Conservation (phyloP, 768 basidiomycete genomes). For the Rubroboletus pulcherrimus region DNA sequence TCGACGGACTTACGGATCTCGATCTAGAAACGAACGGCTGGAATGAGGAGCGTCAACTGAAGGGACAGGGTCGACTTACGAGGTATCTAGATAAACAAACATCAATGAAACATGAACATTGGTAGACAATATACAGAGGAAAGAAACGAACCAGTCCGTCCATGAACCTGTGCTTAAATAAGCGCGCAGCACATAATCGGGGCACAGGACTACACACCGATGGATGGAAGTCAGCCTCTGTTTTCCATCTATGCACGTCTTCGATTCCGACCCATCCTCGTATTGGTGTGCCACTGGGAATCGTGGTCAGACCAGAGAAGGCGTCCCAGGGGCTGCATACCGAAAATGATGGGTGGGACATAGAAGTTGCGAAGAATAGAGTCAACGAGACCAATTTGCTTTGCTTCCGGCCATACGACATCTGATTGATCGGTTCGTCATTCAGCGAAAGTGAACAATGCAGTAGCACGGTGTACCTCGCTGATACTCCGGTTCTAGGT, state of each 20-base stretch:
- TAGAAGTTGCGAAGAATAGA: constrained; percentile 78
- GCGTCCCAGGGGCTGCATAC: constrained; percentile 29
- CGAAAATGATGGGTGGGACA: constrained; percentile 76
- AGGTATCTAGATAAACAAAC: constrained; percentile 43
- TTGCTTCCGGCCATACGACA: constrained; percentile 75
- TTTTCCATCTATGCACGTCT: constrained; percentile 77
- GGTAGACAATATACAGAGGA: background rate
- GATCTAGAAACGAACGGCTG: constrained; percentile 25
- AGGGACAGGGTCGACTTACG: constrained; percentile 35
- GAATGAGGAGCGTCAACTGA: background rate
- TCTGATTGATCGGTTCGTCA: constrained; percentile 34
- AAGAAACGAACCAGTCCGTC: constrained; percentile 54
- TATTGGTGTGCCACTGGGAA: constrained; percentile 43
- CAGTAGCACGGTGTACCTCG: constrained; percentile 45
- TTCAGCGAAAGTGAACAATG: background rate
- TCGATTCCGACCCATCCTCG: constrained; percentile 63
- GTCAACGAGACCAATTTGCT: constrained; percentile 74
- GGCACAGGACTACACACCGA: constrained; percentile 39
- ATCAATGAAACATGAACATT: constrained; percentile 1
- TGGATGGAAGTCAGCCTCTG: constrained; percentile 75
- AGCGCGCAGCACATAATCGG: background rate
- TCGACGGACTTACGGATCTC: constrained; percentile 41
- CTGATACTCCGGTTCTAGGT: constrained; percentile 76
- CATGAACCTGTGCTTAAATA: constrained; percentile 49
- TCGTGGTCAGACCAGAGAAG: background rate